Conservation (phyloP, 225 moss, liverwort and hornwort species). For the Sphagnum contortum region DNA sequence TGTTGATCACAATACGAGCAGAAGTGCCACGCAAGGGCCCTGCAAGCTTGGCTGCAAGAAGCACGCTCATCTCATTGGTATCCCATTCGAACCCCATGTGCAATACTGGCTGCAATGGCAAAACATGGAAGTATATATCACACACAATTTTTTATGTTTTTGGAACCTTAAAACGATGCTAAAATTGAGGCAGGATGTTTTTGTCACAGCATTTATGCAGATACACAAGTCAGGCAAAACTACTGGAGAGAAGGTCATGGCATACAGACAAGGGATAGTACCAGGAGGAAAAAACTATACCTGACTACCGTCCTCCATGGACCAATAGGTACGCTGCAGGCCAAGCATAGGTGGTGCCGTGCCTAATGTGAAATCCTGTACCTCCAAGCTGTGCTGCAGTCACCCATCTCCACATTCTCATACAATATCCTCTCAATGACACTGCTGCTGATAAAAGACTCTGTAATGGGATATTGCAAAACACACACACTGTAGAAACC, state of each 20-base stretch:
- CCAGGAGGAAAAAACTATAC: conserved; percentile 16
- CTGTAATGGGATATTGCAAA: too few relatives aligned
- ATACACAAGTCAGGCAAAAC: too few relatives aligned
- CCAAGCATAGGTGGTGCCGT: conserved; percentile 84
- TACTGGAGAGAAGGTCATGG: too few relatives aligned
- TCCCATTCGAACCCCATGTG: conserved; percentile 95
- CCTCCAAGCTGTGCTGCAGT: conserved; percentile 75
- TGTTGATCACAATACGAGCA: conserved; percentile 85
- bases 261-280: background rate
- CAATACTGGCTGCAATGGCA: conserved; percentile 59
- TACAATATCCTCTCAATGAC: too few relatives aligned
- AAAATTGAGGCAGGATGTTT: too few relatives aligned
- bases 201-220: too few relatives aligned
- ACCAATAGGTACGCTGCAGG: conserved; percentile 76
- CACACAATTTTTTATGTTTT: too few relatives aligned
- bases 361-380: conserved; percentile 81
- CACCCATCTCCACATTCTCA: background rate
- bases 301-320: conserved; percentile 66
- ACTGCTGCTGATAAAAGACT: too few relatives aligned
- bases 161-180: too few relatives aligned
- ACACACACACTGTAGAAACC: too few relatives aligned
- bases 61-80: conserved; percentile 91
- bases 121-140: background rate
- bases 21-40: conserved; percentile 81
- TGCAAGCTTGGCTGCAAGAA: conserved; percentile 81